Conservation (phyloP, 2,329 filamentous ascomycete species). For the Colletotrichum australisinense region DNA sequence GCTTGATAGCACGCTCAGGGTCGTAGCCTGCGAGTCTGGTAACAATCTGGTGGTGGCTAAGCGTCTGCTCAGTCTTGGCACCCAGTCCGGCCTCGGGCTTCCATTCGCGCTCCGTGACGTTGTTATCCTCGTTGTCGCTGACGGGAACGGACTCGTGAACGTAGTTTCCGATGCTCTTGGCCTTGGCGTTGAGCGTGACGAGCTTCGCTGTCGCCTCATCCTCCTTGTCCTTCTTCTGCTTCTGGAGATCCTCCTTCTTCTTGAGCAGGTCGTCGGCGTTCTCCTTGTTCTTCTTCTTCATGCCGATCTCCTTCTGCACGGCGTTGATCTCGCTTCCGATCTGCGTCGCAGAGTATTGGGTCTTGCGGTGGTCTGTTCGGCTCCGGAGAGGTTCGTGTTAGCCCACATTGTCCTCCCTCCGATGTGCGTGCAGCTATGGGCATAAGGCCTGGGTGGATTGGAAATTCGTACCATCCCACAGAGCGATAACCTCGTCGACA, state of each 20-base stretch:
- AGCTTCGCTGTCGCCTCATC: constrained; percentile 78
- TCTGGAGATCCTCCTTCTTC: constrained; percentile 81
- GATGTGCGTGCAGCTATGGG: constrained; percentile 6
- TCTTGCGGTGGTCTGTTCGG: constrained; percentile 47
- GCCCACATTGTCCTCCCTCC: background rate
- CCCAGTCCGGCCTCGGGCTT: constrained; percentile 80
- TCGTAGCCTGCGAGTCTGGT: constrained; percentile 91
- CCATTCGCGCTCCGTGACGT: constrained; percentile 82
- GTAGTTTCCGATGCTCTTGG: constrained; percentile 88
- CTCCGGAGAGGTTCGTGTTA: background rate
- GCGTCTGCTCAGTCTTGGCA: constrained; percentile 72
- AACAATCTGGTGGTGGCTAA: constrained; percentile 96
- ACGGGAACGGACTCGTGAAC: constrained; percentile 90
- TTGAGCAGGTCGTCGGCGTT: constrained; percentile 83
- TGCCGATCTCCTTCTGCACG: constrained; percentile 88
- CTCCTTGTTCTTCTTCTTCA: constrained; percentile 96
- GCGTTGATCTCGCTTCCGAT: constrained; percentile 88
- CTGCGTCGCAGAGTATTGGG: constrained; percentile 82
- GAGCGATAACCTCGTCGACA: constrained; percentile 89
- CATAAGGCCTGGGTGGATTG: constrained; percentile 72
- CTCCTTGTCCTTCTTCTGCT: constrained; percentile 84
- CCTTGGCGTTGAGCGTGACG: constrained; percentile 74
- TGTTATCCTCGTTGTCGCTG: constrained; percentile 87
- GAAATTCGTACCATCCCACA: constrained; percentile 62
- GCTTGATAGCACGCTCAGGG: constrained; percentile 90